A percentile compares a stretch with the other conserved stretches of the same genome.
Conservation (phyloP, 1,139 yeast species). For the Lodderomyces orthopsilosis region DNA sequence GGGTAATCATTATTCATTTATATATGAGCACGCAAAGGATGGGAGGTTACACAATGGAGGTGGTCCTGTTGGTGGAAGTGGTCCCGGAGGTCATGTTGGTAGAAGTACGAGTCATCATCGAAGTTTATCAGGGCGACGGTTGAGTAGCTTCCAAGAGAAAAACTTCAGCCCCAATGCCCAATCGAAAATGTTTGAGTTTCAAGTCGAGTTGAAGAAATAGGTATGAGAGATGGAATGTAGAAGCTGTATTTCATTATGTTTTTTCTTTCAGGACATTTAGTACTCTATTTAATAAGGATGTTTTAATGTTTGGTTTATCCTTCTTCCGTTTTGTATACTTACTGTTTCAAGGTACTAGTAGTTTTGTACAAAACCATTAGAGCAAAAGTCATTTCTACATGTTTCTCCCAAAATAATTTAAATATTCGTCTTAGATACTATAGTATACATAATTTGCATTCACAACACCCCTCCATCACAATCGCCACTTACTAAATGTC, state of each 20-base stretch:
- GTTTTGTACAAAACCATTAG: too few species aligned
- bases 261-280: too few species aligned
- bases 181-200: conserved; percentile 39
- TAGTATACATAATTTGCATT: neutral
- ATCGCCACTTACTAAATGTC: too few species aligned
- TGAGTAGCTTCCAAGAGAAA: neutral
- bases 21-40: conserved; percentile 18
- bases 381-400: too few species aligned
- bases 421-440: neutral
- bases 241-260: neutral
- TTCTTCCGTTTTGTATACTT: too few species aligned
- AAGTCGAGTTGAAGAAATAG: conserved; percentile 21
- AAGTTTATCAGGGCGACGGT: neutral
- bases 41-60: neutral
- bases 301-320: neutral
- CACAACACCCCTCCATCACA: too few species aligned
- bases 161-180: conserved; percentile 28
- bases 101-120: neutral
- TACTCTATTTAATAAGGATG: conserved; percentile 1
- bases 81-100: neutral
- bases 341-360: too few species aligned
- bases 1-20: conserved; percentile 20
- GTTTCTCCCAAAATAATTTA: neutral
- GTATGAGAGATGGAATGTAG: conserved; percentile 3
- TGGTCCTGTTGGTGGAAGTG: neutral